Evolutionary conservation across 108 stramenopile species (phyloP).

Genomic region (Epithemia pelagica): DNA sequence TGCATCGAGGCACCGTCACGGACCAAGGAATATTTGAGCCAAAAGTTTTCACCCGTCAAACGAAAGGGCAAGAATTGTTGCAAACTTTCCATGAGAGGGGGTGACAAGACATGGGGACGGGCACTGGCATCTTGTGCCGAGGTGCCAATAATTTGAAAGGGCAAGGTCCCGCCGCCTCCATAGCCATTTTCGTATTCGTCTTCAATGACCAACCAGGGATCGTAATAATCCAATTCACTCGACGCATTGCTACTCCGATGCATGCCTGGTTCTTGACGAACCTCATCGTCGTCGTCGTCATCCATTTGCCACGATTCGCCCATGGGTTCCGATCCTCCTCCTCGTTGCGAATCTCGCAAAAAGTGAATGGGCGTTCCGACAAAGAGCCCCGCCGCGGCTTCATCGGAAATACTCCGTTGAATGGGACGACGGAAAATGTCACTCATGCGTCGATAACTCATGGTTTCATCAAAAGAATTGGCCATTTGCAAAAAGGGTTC

Average conservation of each 20-base stretch:
- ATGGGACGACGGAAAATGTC: conserved; percentile 23
- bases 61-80: conserved; percentile 52
- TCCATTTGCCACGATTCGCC: conserved; percentile 14
- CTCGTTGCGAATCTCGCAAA: conserved; percentile 1
- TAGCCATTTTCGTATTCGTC: conserved; percentile 72
- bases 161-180: conserved; percentile 55
- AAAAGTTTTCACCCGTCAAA: conserved; percentile 53
- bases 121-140: conserved; percentile 44
- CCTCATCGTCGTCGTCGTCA: conserved; percentile 28
- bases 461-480: conserved; percentile 28
- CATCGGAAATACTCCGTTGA: conserved; percentile 28
- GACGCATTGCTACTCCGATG: no score
- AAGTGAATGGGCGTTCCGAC: neutral
- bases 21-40: conserved; percentile 62
- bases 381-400: conserved; percentile 14
- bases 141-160: conserved; percentile 69
- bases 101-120: conserved; percentile 66
- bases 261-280: no score
- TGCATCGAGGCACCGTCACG: conserved; percentile 71
- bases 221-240: conserved; percentile 38
- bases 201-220: conserved; percentile 64
- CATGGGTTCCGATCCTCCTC: neutral
- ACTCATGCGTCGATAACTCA: conserved; percentile 13
- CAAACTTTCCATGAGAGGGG: conserved; percentile 76
- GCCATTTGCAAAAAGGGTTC: neutral